Evolutionary conservation across 1,284 basidiomycete genomes (phyloP), one percentile per base, ranked within the genome.

Genomic region (Puccinia hordei): DNA sequence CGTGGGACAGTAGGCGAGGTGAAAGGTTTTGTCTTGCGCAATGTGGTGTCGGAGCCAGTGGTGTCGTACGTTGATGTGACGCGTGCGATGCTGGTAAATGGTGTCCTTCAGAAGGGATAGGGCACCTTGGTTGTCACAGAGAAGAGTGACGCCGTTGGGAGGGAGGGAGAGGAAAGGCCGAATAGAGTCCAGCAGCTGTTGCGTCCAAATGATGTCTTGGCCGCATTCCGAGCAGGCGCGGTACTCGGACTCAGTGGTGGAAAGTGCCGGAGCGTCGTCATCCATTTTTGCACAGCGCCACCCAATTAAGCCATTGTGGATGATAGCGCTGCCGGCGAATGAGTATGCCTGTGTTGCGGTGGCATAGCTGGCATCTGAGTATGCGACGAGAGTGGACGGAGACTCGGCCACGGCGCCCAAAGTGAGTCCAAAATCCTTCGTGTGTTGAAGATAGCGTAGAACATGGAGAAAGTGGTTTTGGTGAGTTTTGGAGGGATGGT

Each of bases 51-150:
- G 24, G 8, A 63, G 30, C 59, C 22, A 63, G 17, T 63, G 59
- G 33, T 27, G n/a, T 27, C 59, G 30, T 35, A 69, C n/a, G 27
- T 82, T 51, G 46, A 82, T 72, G 49, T 82, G 81, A 41, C 81
- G 78, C 12, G 73, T 77, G 30, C 38, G 13, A 10, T 81, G 65
- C n/a, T 81, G 73, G 24, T 74, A 65, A 12, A 57, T 53, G 2
- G 72, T 59, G 51, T 82, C 74, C 22, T 77, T 73, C 0, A 81
- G 46, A 17, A 63, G 30, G 15, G 24, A 4, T 27, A 63, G 10
- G 2, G 59, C 59, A 6, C 30, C 59, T 63, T 63, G 59, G 30
- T 63, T 63, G 30, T 63, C 30, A 8, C 59, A 63, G 59, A 63
- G 33, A 24, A 63, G 30, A 3, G 9, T 63, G 19, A 27, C n/a